Evolutionary conservation across 495 filamentous ascomycete genomes (phyloP).

Genomic region (Geoglossum glabrum): DNA sequence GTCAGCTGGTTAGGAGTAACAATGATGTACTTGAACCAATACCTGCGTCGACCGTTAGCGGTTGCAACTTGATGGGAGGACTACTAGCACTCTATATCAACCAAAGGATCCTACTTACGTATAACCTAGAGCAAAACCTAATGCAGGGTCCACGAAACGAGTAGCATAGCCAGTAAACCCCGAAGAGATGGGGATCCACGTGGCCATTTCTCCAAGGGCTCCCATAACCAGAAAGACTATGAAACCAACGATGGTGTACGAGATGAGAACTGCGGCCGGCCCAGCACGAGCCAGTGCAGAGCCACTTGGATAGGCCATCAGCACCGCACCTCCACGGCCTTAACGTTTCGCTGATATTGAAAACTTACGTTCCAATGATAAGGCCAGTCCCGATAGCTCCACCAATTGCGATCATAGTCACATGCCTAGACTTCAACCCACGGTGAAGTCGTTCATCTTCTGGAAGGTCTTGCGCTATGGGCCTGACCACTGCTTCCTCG

Average conservation of each 20-base stretch:
- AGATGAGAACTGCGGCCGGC: constrained; percentile 52
- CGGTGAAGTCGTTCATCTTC: constrained; percentile 21
- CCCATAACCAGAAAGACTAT: constrained; percentile 40
- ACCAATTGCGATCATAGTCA: constrained; percentile 72
- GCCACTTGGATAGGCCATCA: constrained; percentile 14
- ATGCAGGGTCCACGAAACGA: constrained; percentile 39
- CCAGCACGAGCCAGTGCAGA: constrained; percentile 42
- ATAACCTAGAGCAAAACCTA: constrained; percentile 44
- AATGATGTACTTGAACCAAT: constrained; percentile 47
- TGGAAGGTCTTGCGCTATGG: neutral
- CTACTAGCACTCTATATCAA: neutral
- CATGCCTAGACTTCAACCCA: constrained; percentile 42
- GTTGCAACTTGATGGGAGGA: too few relatives aligned
- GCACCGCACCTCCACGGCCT: constrained; percentile 10
- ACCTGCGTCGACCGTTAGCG: constrained; percentile 10
- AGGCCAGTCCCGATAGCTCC: constrained; percentile 62
- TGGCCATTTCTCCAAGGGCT: constrained; percentile 42
- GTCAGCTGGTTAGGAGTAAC: constrained; percentile 62
- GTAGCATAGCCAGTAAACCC: constrained; percentile 41
- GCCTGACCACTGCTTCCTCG: neutral
- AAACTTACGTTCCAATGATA: constrained; percentile 24
- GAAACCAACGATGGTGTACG: constrained; percentile 38
- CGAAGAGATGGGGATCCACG: constrained; percentile 33
- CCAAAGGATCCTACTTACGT: constrained; percentile 34
- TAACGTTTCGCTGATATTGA: constrained; percentile 1